A percentile compares a stretch with the other conserved stretches of the same genome.
These are phyloP conservation scores for Aegle marmelos DNA, from an alignment of 345 rosid species.

Conservation along the genomic window DNA sequence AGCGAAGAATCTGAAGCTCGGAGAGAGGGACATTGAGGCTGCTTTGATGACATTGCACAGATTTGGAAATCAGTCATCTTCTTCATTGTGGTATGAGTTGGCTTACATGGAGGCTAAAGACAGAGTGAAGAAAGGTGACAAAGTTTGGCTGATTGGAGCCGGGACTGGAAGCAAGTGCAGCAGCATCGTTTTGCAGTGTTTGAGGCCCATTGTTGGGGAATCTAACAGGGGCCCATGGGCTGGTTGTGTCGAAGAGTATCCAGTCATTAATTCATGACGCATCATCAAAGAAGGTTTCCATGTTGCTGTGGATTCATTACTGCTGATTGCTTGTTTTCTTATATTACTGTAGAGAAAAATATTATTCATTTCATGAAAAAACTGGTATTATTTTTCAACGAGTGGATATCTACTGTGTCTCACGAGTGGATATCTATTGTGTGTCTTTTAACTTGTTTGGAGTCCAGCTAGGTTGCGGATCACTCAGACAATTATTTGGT, in stretches of 20 bases:
- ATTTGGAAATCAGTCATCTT: slow-evolving; percentile 62
- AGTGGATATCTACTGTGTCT: no score
- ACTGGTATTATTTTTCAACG: no score
- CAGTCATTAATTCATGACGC: slow-evolving; percentile 1
- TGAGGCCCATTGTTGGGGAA: slow-evolving; percentile 34
- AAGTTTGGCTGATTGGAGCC: slow-evolving; percentile 47
- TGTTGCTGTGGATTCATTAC: no score
- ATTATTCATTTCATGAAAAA: no score
- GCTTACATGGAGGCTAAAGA: slow-evolving; percentile 53
- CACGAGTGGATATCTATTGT: no score
- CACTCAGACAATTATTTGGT: no score
- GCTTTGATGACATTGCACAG: slow-evolving; percentile 53
- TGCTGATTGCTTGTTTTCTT: no score
- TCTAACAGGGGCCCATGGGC: slow-evolving; percentile 40
- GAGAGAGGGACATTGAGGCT: slow-evolving; percentile 38
- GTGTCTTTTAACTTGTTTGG: no score
- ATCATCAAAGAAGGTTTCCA: background rate
- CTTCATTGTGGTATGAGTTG: slow-evolving; percentile 51
- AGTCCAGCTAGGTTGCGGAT: no score
- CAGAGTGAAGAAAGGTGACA: slow-evolving; percentile 49
- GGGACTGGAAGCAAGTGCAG: slow-evolving; percentile 47
- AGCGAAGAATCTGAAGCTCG: slow-evolving; percentile 43
- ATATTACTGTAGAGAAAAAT: no score
- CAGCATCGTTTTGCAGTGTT: slow-evolving; percentile 41
- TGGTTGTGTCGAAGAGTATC: slow-evolving; percentile 32